Base-by-base conservation (phyloP, 2,329 filamentous ascomycete species). In the Fusarium equiseti region DNA sequence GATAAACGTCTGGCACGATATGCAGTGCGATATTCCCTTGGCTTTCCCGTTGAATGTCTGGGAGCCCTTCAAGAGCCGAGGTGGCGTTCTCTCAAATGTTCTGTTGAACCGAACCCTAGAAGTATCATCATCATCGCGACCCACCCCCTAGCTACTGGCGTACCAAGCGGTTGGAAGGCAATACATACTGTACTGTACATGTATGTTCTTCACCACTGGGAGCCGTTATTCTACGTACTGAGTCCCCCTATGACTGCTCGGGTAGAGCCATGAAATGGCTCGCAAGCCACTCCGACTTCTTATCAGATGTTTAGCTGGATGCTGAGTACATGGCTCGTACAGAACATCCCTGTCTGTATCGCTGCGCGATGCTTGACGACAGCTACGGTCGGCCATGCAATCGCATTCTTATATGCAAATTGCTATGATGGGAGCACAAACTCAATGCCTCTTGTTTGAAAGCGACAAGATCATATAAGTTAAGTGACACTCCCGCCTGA, bases 21-120 rank as follows among this genome's bases (percentile, higher is more conserved):
- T 71, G 63, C 69, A 58, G 71, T 66, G 73, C 67, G 55, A 73
- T 68, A 63, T 56, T 55, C 49, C 66, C 61, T 51, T 54, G 45
- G 45, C 54, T 59, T 68, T 48, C 50, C 52, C 50, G 61, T 63
- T 52, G 35, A 62, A 64, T 59, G 72, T 64, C 61, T 71, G 44
- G 42, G 52, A 55, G 54, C 58, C 58, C 59, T 67, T 75, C 70
- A 75, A 60, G 71, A 76, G 66, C 74, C 74, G 74, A 76, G 70
- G 71, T 76, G 74, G 74, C 74, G 74, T 69, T 70, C 57, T 63
- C 48, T 63, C 48, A 70, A 51, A 74, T 66, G 60, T 49, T 69
- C 71, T 72, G 72, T 75, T 73, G 50, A 75, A 76, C 74, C 59
- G 49, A 66, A 67, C 64, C 62, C 58, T 70, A 42, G 61, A 72